phyloP scores from a whole-genome alignment of 2,329 filamentous ascomycete genomes.

The Cladophialophora chaetospira region DNA sequence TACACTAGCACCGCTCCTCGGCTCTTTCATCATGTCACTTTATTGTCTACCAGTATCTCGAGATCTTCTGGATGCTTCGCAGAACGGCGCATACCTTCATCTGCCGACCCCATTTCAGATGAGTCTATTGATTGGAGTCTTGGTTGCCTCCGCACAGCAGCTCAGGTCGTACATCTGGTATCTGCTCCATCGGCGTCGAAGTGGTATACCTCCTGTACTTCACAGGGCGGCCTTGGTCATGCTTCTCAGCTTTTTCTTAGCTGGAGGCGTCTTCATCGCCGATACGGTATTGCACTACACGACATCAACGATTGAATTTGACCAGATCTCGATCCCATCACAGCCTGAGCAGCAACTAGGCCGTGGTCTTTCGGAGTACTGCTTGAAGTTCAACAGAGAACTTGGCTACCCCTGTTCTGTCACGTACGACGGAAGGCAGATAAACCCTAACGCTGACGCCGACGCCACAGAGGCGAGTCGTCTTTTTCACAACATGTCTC shows the following conservation, averaged over 20 bases:
- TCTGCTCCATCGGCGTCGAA: conserved; percentile 7
- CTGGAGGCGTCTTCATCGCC: conserved; percentile 19
- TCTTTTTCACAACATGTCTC: conserved; percentile 19
- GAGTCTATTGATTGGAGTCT: conserved; percentile 22
- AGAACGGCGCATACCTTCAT: conserved; percentile 7
- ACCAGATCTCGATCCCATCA: conserved; percentile 8
- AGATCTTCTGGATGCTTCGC: conserved; percentile 7
- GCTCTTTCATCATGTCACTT: conserved; percentile 21
- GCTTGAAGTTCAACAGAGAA: conserved; percentile 21
- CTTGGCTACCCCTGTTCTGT: conserved; percentile 24
- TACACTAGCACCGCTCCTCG: conserved; percentile 24
- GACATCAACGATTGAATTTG: conserved; percentile 20
- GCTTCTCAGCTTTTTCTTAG: conserved; percentile 12
- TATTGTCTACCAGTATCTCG: conserved; percentile 9
- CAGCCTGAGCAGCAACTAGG: conserved; percentile 15
- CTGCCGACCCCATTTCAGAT: conserved; percentile 27
- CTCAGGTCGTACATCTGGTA: conserved; percentile 22
- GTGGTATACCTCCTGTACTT: conserved; percentile 15
- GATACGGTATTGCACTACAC: conserved; percentile 24
- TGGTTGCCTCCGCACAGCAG: conserved; percentile 22
- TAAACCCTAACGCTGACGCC: conserved; percentile 1
- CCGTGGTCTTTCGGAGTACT: conserved; percentile 21
- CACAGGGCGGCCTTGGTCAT: conserved; percentile 17
- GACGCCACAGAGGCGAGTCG: conserved; percentile 16
- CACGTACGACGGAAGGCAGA: neutral